These are phyloP conservation scores for Pseudogymnoascus sp. DNA, from an alignment of 2,329 filamentous ascomycete species.

Conservation along the genomic window DNA sequence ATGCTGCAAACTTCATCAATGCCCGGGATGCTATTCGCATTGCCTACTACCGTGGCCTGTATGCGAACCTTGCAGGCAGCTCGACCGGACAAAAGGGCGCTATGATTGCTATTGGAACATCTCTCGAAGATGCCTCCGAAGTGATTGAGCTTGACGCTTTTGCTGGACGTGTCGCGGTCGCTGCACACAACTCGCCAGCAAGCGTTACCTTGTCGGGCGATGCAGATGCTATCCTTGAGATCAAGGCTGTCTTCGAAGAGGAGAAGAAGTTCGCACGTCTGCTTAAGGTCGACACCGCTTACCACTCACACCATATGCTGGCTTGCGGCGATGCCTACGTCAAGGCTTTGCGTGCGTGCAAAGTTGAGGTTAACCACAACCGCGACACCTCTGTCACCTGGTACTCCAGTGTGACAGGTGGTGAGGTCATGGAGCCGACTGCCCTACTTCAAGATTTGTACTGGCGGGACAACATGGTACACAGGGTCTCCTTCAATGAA, in stretches of 20 bases:
- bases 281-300: conserved; percentile 22
- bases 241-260: conserved; percentile 13
- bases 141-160: conserved; percentile 5
- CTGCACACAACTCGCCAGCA: conserved; percentile 27
- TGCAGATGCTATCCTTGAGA: conserved; percentile 13
- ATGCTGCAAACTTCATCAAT: conserved; percentile 31
- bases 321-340: conserved; percentile 19
- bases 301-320: conserved; percentile 31
- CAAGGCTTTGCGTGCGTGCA: conserved; percentile 14
- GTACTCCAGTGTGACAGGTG: conserved; percentile 17
- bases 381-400: conserved; percentile 11
- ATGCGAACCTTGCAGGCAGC: conserved; percentile 23
- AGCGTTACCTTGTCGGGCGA: conserved; percentile 24
- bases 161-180: conserved; percentile 24
- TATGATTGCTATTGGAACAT: conserved; percentile 46
- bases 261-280: conserved; percentile 18
- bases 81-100: conserved; percentile 30
- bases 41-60: conserved; percentile 35
- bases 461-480: conserved; percentile 37
- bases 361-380: conserved; percentile 10
- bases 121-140: conserved; percentile 20
- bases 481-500: conserved; percentile 35
- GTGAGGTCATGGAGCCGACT: conserved; percentile 10
- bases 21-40: conserved; percentile 31
- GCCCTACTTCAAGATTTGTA: conserved; percentile 30